Percentiles rank a stretch among this genome's conserved stretches.
phyloP scores from a whole-genome alignment of 2,329 filamentous ascomycete genomes.

The Fusarium vanettenii region DNA sequence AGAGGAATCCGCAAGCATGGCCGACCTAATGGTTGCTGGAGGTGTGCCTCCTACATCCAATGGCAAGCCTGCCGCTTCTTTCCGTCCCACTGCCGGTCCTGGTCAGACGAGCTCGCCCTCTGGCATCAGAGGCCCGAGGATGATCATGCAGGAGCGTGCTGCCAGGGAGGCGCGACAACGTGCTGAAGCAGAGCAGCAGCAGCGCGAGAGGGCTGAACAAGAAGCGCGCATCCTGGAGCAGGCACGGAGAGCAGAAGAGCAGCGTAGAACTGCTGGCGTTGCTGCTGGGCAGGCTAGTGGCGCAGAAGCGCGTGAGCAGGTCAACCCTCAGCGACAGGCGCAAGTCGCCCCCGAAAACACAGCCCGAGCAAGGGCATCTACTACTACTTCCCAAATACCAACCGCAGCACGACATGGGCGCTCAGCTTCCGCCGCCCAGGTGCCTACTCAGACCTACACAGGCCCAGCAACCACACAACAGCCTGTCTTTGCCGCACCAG shows the following conservation, averaged over 20 bases:
- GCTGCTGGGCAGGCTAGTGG: constrained; percentile 51
- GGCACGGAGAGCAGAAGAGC: constrained; percentile 64
- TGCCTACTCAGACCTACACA: constrained; percentile 38
- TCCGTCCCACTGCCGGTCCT: constrained; percentile 60
- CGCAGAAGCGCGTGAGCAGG: constrained; percentile 46
- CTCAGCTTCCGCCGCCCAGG: constrained; percentile 25
- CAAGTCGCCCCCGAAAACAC: constrained; percentile 43
- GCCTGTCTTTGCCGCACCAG: constrained; percentile 28
- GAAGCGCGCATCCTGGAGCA: constrained; percentile 67
- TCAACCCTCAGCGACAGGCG: constrained; percentile 49
- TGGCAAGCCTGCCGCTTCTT: constrained; percentile 62
- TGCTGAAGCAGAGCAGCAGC: constrained; percentile 73
- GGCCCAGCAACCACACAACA: constrained; percentile 30
- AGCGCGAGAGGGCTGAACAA: constrained; percentile 68
- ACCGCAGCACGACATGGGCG: constrained; percentile 35
- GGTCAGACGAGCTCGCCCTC: constrained; percentile 66
- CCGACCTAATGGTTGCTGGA: constrained; percentile 76
- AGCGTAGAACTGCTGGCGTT: constrained; percentile 66
- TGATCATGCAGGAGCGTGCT: constrained; percentile 90
- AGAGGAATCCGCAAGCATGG: constrained; percentile 94
- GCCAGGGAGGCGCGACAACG: constrained; percentile 79
- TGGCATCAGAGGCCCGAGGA: constrained; percentile 84
- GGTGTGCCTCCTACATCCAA: constrained; percentile 65
- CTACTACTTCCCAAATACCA: constrained; percentile 42
- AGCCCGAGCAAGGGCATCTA: constrained; percentile 43